A percentile compares a stretch with the other conserved stretches of the same genome.
Evolutionary conservation across 2,329 filamentous ascomycete genomes (phyloP).

Genomic region (Microdochium bolleyi): DNA sequence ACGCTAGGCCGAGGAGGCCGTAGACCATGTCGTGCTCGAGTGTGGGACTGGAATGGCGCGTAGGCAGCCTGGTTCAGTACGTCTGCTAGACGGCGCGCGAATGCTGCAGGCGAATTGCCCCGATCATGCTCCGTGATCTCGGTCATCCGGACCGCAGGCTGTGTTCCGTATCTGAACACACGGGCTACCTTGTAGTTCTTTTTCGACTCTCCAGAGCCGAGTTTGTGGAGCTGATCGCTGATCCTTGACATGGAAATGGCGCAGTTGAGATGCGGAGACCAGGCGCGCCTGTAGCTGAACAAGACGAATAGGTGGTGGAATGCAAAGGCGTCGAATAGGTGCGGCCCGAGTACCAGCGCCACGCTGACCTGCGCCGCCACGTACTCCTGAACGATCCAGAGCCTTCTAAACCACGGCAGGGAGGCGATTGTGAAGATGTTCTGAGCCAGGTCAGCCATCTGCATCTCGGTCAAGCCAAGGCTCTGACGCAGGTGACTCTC

Average conservation of each 20-base stretch:
- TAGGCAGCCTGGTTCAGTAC: neutral
- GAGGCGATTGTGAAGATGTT: neutral
- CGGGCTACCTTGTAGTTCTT: neutral
- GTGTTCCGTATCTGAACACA: neutral
- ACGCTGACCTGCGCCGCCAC: neutral
- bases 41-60: neutral
- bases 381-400: neutral
- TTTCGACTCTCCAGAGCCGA: neutral
- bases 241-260: neutral
- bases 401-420: neutral
- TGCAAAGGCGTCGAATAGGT: neutral
- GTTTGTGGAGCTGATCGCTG: neutral
- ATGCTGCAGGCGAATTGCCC: neutral
- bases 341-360: neutral
- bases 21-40: neutral
- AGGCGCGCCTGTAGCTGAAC: neutral
- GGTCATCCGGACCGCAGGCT: neutral
- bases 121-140: neutral
- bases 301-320: neutral
- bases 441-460: neutral
- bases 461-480: no score
- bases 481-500: no score
- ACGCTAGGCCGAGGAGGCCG: neutral
- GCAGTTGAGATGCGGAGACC: neutral
- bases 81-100: neutral